These are phyloP conservation scores for Aspergillus intermedius DNA, from an alignment of 2,329 filamentous ascomycete genomes.

Conservation along the genomic window DNA sequence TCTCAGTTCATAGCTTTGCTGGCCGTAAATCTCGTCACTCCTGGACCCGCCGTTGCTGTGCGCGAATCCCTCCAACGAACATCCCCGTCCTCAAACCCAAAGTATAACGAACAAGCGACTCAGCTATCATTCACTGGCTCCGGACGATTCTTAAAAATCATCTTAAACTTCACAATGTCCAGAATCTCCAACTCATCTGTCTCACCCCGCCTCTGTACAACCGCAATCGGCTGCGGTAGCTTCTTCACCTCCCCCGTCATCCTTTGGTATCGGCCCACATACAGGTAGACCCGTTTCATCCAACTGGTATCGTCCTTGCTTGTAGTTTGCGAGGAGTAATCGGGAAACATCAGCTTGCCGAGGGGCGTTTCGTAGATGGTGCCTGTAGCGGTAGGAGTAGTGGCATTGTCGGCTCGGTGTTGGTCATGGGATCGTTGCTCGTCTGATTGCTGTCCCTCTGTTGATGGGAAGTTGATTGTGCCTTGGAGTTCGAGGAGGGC, in stretches of 20 bases:
- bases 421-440: constrained; percentile 22
- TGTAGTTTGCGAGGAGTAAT: constrained; percentile 53
- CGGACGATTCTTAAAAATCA: constrained; percentile 75
- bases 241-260: constrained; percentile 88
- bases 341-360: constrained; percentile 71
- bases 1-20: too few relatives aligned
- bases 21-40: too few relatives aligned
- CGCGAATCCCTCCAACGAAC: too few relatives aligned
- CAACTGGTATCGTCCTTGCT: constrained; percentile 56
- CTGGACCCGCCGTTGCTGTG: too few relatives aligned
- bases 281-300: constrained; percentile 88
- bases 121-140: constrained; percentile 64
- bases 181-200: constrained; percentile 62
- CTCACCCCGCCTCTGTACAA: constrained; percentile 58
- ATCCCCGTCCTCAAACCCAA: not conserved
- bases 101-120: constrained; percentile 4
- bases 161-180: constrained; percentile 79
- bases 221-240: constrained; percentile 66
- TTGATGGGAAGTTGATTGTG: constrained; percentile 66
- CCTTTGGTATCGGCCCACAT: constrained; percentile 81
- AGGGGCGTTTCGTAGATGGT: constrained; percentile 46
- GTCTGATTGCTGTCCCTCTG: constrained; percentile 10
- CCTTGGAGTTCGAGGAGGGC: constrained; percentile 91
- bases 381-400: constrained; percentile 4
- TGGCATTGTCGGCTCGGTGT: constrained; percentile 18